Evolutionary conservation across 108 stramenopile genomes (phyloP), one percentile per base, ranked within the genome.

Genomic region (Fragilaria radians): DNA sequence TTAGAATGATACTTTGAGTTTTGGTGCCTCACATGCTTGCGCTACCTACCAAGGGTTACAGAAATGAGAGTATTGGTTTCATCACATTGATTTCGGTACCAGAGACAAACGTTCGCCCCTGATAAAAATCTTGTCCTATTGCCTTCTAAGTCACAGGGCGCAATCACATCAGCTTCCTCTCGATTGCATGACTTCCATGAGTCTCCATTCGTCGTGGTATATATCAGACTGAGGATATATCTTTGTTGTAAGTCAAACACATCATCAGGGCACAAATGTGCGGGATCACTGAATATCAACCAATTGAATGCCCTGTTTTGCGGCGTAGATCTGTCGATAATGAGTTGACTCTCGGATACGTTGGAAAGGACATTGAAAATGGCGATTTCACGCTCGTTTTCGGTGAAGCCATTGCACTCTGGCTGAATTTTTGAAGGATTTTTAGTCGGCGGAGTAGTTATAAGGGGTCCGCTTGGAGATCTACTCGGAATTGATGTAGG

Each of bases 231-330:
- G 46, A 81, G 47, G 32, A 71, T 57, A 52, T 81, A 81, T 22
- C 80, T 67, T 51, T 80, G 74, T 46, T 53, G 52, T 1, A 77
- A 59, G 19, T 70, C 45, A 54, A 71, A 29, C 24, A 46, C 45
- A 3, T 78, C 65, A n/a, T 66, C 57, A 2, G 85, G 82, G 31
- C 82, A 83, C 28, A 80, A 48, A 54, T 66, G 42, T 0, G 60
- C 48, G 0, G 29, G 18, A 71, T 88, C 86, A 0, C 67, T 65
- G 30, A 71, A 56, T 5, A 80, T 56, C 23, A 88, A 31, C 86
- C 86, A 88, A 5, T 70, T 32, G 19, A 82, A 68, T 11, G 86
- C 86, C 19, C 63, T 32, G 19, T 59, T 45, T 59, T 88, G 87
- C 7, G 7, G 11, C 14, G 36, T 11, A 7, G 36, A 42, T 14